Percentiles rank a stretch among this genome's conserved stretches.
Conservation (phyloP, 495 filamentous ascomycete species). For the Acidiella bohemica region DNA sequence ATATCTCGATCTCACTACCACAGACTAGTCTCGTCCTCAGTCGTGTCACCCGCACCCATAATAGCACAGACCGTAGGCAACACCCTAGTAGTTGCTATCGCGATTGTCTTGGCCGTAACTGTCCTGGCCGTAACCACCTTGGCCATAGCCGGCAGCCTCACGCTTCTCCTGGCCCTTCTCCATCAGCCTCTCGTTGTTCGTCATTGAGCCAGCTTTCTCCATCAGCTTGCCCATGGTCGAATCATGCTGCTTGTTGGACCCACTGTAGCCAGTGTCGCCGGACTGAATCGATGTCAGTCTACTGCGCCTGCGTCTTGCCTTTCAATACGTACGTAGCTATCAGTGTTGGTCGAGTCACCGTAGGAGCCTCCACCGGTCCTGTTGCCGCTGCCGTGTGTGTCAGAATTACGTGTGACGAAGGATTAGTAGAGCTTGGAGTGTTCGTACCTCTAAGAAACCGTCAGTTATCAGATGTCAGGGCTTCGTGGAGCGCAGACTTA, state of each 20-base stretch:
- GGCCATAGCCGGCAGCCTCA: constrained; percentile 4
- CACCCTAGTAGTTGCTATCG: constrained; percentile 7
- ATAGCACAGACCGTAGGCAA: too few species aligned
- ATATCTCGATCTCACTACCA: too few species aligned
- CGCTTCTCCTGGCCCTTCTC: constrained; percentile 20
- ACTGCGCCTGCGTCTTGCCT: too few species aligned
- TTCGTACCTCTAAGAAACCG: neutral
- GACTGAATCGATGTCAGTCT: too few species aligned
- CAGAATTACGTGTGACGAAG: too few species aligned
- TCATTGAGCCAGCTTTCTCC: constrained; percentile 17
- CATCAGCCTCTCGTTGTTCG: constrained; percentile 11
- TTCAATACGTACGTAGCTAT: neutral
- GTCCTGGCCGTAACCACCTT: constrained; percentile 1
- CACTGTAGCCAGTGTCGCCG: too few species aligned
- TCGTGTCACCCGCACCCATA: too few species aligned
- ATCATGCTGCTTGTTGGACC: constrained; percentile 1
- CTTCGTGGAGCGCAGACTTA: neutral
- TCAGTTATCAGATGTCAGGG: neutral
- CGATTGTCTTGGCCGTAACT: neutral
- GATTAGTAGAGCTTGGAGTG: neutral
- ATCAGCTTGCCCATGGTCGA: constrained; percentile 20
- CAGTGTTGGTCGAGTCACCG: neutral
- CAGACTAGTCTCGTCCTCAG: too few species aligned
- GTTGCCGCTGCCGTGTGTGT: too few species aligned
- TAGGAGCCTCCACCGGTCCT: neutral